These are phyloP conservation scores for Gentiana dahurica DNA, from an alignment of 257 asterid species.

Conservation along the genomic window DNA sequence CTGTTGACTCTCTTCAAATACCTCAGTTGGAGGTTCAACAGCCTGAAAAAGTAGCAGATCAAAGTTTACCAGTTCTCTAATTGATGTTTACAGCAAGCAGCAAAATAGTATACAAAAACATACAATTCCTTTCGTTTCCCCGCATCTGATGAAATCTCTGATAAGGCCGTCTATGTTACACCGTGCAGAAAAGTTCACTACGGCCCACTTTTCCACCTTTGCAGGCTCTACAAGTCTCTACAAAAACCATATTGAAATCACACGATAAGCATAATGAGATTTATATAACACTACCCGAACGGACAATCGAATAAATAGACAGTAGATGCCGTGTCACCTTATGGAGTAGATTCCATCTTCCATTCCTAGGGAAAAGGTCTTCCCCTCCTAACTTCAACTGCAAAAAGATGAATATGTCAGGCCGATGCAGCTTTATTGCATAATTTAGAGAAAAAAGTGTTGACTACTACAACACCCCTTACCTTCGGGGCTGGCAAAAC, in stretches of 20 bases:
- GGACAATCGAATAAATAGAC: no score
- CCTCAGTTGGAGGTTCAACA: conserved; percentile 57
- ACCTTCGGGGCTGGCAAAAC: conserved; percentile 81
- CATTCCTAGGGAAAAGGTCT: conserved; percentile 66
- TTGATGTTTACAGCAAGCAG: no score
- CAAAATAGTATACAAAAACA: conserved; percentile 4
- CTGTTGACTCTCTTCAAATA: conserved; percentile 56
- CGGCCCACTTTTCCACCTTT: conserved; percentile 79
- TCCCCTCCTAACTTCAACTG: conserved; percentile 87
- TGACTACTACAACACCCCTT: not conserved
- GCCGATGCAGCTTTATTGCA: not conserved
- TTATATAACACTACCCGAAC: no score
- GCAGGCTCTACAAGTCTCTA: conserved; percentile 58
- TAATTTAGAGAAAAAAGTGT: not conserved
- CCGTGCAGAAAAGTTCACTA: conserved; percentile 85
- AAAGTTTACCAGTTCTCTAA: no score
- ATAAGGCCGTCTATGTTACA: conserved; percentile 52
- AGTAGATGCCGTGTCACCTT: conserved; percentile 33
- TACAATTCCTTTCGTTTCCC: conserved; percentile 73
- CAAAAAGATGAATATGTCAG: conserved; percentile 10
- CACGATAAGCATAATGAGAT: no score
- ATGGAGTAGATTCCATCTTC: conserved; percentile 80
- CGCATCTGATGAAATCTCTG: conserved; percentile 56
- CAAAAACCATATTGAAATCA: not conserved
- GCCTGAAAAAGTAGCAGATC: conserved; percentile 19